Conservation (phyloP, 352 stramenopile genomes). For the Globisporangium echinulatum region DNA sequence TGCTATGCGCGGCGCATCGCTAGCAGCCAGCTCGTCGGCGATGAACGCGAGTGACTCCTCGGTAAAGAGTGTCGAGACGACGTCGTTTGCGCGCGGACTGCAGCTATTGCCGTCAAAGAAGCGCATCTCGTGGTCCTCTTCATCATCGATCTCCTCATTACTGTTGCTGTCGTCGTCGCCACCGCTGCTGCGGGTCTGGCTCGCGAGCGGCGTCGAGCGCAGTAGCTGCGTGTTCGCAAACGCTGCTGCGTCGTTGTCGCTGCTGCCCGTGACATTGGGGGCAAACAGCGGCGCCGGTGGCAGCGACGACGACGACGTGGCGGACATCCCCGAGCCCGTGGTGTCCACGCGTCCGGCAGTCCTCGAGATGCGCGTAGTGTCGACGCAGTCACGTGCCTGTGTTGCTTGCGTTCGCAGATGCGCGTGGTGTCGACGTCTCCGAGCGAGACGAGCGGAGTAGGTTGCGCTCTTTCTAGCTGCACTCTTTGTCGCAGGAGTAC, state of each 20-base stretch:
- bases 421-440: no score
- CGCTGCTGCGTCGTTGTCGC: not conserved
- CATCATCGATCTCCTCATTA: constrained; percentile 7
- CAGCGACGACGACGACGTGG: not conserved
- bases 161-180: not conserved
- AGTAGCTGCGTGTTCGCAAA: constrained; percentile 7
- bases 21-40: not conserved
- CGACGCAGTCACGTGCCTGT: no score
- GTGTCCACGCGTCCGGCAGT: no score
- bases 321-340: not conserved
- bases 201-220: constrained; percentile 2
- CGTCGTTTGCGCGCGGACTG: constrained; percentile 4
- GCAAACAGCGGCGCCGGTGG: not conserved
- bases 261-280: not conserved
- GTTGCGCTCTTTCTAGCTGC: no score
- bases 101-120: constrained; percentile 3
- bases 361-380: no score
- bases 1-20: not conserved
- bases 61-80: not conserved
- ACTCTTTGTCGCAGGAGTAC: no score
- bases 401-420: no score
- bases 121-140: constrained; percentile 20
- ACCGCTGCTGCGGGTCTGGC: not conserved
- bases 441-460: no score
- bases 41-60: constrained; percentile 4